Evolutionary conservation across 345 rosid genomes (phyloP).

Genomic region (Eucalyptus fibrosa): DNA sequence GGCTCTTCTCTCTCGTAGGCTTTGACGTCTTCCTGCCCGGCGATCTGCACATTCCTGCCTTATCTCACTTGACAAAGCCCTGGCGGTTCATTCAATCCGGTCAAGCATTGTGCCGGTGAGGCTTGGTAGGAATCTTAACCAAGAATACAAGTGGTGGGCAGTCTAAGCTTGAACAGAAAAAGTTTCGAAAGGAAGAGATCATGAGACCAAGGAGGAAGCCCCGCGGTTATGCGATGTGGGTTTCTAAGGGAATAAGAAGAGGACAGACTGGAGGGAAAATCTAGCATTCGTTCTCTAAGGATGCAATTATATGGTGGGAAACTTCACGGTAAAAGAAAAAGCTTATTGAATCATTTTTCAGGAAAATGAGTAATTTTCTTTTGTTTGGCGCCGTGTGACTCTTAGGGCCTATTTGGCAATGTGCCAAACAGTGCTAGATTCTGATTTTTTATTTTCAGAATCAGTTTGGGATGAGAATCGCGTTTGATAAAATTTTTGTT

Average conservation of each 20-base stretch:
- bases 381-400: too few relatives aligned
- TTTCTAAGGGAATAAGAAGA: neutral
- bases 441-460: too few relatives aligned
- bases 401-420: too few relatives aligned
- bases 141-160: neutral
- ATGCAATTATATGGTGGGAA: too few relatives aligned
- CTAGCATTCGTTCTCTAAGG: neutral
- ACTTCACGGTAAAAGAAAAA: too few relatives aligned
- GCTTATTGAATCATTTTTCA: too few relatives aligned
- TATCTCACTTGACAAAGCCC: neutral
- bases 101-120: neutral
- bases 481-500: too few relatives aligned
- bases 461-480: too few relatives aligned
- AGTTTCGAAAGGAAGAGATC: neutral
- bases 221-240: neutral
- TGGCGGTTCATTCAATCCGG: neutral
- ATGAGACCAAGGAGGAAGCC: neutral
- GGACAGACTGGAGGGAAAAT: neutral
- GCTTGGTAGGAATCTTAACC: too few relatives aligned
- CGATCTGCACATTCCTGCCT: neutral
- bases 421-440: too few relatives aligned
- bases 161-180: neutral
- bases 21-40: neutral
- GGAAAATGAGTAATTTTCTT: too few relatives aligned
- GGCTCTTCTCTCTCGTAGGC: neutral